Conservation (phyloP, 345 rosid genomes). For the Geranium rotundifolium region DNA sequence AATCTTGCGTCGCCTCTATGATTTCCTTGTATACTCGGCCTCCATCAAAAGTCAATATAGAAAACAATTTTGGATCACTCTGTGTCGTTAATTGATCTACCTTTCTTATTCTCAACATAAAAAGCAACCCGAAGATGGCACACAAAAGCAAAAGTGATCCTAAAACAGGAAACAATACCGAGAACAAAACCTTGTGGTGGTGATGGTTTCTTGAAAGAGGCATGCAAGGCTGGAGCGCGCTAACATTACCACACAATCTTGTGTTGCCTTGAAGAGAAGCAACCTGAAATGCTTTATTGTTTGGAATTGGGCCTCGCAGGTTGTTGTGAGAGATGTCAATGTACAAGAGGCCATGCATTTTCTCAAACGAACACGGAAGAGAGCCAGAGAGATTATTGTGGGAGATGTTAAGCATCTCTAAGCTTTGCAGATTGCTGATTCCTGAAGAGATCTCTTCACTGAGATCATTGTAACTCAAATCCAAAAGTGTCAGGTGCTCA, state of each 20-base stretch:
- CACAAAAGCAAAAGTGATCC: conserved; percentile 2
- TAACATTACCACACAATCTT: conserved; percentile 18
- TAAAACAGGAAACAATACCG: conserved; percentile 5
- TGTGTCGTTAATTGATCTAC: neutral
- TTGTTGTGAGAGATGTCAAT: conserved; percentile 24
- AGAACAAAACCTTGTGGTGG: neutral
- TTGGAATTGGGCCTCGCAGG: conserved; percentile 25
- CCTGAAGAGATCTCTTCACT: conserved; percentile 14
- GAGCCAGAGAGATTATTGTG: conserved; percentile 20
- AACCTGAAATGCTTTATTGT: conserved; percentile 16
- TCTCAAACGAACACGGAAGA: conserved; percentile 9
- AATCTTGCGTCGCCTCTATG: conserved; percentile 9
- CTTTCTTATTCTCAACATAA: neutral
- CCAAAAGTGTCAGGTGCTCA: conserved; percentile 1
- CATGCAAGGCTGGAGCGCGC: conserved; percentile 10
- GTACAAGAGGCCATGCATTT: neutral
- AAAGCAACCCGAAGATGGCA: neutral
- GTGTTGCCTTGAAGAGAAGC: conserved; percentile 12
- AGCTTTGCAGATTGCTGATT: conserved; percentile 4
- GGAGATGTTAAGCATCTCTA: conserved; percentile 18
- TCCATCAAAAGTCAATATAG: conserved; percentile 10
- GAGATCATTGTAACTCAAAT: conserved; percentile 22
- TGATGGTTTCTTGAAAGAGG: neutral
- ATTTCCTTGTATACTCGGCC: conserved; percentile 4
- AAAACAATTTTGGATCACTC: neutral